A percentile compares a stretch with the other conserved stretches of the same genome.
phyloP scores from a whole-genome alignment of 108 stramenopile genomes.

The Cylindrotheca closterium region DNA sequence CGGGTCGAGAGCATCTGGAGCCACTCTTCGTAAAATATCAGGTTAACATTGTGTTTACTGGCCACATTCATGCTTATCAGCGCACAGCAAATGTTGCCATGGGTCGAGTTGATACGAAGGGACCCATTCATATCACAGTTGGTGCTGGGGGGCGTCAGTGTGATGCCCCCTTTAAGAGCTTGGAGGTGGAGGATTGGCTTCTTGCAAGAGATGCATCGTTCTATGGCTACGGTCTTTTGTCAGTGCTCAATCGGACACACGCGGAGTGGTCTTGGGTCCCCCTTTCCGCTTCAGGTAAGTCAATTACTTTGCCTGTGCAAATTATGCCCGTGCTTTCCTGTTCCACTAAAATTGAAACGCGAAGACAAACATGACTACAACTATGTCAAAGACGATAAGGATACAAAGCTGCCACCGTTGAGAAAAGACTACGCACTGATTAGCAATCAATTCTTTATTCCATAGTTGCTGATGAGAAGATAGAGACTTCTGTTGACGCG shows the following conservation, averaged over 20 bases:
- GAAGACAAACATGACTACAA: slow-evolving; percentile 39
- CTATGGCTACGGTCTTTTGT: slow-evolving; percentile 85
- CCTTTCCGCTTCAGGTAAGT: slow-evolving; percentile 12
- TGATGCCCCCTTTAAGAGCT: slow-evolving; percentile 63
- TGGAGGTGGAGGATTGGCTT: slow-evolving; percentile 76
- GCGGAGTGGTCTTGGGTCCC: slow-evolving; percentile 77
- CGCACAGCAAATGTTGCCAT: slow-evolving; percentile 65
- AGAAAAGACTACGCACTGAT: slow-evolving; percentile 28
- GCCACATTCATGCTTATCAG: slow-evolving; percentile 93
- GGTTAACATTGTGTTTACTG: slow-evolving; percentile 87
- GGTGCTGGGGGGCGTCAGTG: slow-evolving; percentile 93
- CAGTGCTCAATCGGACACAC: slow-evolving; percentile 64
- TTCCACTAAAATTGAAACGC: not conserved
- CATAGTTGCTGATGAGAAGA: too few relatives aligned
- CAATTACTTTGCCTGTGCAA: slow-evolving; percentile 16
- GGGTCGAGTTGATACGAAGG: slow-evolving; percentile 33
- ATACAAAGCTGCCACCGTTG: slow-evolving; percentile 23
- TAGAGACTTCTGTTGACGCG: too few relatives aligned
- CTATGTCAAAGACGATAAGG: slow-evolving; percentile 22
- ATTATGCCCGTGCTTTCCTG: not conserved
- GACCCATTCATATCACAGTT: slow-evolving; percentile 84
- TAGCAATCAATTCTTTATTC: slow-evolving; percentile 33
- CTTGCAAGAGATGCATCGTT: slow-evolving; percentile 75
- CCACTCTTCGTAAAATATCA: slow-evolving; percentile 73
- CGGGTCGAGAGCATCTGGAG: slow-evolving; percentile 73